These are phyloP conservation scores for Sisymbrium altissimum DNA, from an alignment of 345 rosid species.

Conservation along the genomic window DNA sequence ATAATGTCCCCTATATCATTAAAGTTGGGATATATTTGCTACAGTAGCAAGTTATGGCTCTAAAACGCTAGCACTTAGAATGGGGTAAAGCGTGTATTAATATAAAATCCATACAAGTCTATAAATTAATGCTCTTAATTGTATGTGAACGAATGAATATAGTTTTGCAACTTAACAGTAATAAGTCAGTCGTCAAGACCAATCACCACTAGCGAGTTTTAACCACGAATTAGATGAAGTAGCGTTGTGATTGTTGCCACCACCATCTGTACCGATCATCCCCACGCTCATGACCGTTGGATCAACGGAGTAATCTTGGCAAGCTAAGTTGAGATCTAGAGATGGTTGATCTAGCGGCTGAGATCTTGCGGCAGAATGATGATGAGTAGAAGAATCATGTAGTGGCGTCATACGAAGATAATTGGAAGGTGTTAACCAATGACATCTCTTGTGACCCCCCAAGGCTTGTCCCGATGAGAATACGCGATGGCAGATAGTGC, in stretches of 20 bases:
- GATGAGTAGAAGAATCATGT: neutral
- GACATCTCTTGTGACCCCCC: conserved; percentile 98
- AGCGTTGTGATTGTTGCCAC: conserved; percentile 3
- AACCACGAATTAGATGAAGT: conserved; percentile 32
- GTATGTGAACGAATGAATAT: conserved; percentile 1
- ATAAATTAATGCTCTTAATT: conserved; percentile 9
- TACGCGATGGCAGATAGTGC: conserved; percentile 87
- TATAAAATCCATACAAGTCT: conserved; percentile 14
- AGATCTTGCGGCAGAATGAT: neutral
- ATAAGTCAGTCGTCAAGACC: conserved; percentile 17
- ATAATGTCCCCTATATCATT: no score
- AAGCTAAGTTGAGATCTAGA: conserved; percentile 36
- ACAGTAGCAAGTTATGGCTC: neutral
- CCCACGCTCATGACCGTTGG: conserved; percentile 28
- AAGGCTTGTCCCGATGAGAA: conserved; percentile 95
- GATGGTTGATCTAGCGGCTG: conserved; percentile 30
- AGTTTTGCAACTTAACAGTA: neutral
- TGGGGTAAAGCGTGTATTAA: neutral
- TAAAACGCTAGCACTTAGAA: neutral
- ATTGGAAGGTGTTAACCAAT: conserved; percentile 78
- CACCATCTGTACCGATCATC: conserved; percentile 17
- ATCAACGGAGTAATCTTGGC: conserved; percentile 32
- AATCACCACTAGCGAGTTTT: conserved; percentile 35
- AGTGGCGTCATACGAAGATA: conserved; percentile 31
- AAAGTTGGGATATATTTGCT: no score